Base-by-base conservation (phyloP, 2,329 filamentous ascomycete genomes). In the Clonostachys byssicola region DNA sequence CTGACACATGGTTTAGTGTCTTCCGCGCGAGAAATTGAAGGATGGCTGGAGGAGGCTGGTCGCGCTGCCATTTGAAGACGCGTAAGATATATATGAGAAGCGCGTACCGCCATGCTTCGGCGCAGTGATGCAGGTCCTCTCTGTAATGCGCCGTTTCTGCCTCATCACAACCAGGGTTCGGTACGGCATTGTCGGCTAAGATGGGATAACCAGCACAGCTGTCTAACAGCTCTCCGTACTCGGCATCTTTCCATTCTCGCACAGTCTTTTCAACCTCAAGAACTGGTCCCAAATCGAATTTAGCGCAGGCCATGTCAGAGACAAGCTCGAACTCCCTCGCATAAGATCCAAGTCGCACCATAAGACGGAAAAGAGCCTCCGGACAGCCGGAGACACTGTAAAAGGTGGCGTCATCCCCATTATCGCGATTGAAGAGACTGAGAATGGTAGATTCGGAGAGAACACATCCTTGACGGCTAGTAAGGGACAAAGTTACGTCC, bases 351-450 rank as follows among this genome's bases (percentile, higher is more conserved):
- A 67, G 53, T 1, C 58, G 53, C 9, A 56, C 54, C 49, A 67
- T 56, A 45, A 49, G 41, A 9, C 50, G 45, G 14, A 66, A 52
- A 1, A 66, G 47, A 1, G 55, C 59, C 5, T 54, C 49, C 1
- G 64, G 63, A 40, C 64, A 67, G 2, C 64, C 63, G 1, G 61
- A 61, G 3, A 66, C 50, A 41, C 56, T 57, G 30, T 60, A 65
- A 45, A 65, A 67, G 1, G 61, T 58, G 48, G 54, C 52, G 35
- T 56, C 49, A 34, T 55, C 57, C 20, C 20, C 20, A 7, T 51
- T 34, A 18, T 59, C 54, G 14, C 44, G 51, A 12, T 52, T 49
- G 36, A 39, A 16, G 12, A 59, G 45, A n/a, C 34, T 51, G 34
- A 33, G 48, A 20, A 44, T 54, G 44, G 34, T 56, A 2, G 50